phyloP scores from a whole-genome alignment of 768 basidiomycete genomes.

The Amanita rubescens region DNA sequence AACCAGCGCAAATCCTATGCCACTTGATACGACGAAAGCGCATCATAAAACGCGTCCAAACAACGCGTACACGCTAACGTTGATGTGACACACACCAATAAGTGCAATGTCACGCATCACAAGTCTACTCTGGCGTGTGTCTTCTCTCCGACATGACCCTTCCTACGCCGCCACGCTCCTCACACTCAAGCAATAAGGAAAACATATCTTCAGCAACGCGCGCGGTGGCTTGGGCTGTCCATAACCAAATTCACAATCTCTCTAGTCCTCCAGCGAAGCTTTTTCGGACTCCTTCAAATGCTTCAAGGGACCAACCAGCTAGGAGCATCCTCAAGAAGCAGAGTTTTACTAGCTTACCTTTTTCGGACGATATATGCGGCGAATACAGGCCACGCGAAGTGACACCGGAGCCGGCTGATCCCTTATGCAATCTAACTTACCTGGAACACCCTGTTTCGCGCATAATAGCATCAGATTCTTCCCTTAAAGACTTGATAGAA shows the following conservation, averaged over 20 bases:
- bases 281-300: slow-evolving; percentile 20
- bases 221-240: slow-evolving; percentile 44
- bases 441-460: slow-evolving; percentile 56
- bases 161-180: slow-evolving; percentile 54
- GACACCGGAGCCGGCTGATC: slow-evolving; percentile 73
- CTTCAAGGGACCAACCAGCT: slow-evolving; percentile 20
- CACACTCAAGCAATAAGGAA: slow-evolving; percentile 40
- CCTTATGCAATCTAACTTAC: slow-evolving; percentile 55
- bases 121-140: neutral
- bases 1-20: slow-evolving; percentile 1
- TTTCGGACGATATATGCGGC: slow-evolving; percentile 19
- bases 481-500: slow-evolving; percentile 56
- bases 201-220: slow-evolving; percentile 30
- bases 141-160: slow-evolving; percentile 31
- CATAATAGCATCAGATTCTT: slow-evolving; percentile 43
- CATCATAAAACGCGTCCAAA: neutral
- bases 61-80: slow-evolving; percentile 1
- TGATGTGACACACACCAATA: neutral
- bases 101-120: slow-evolving; percentile 4
- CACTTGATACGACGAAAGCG: too few species aligned
- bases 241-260: slow-evolving; percentile 40
- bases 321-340: slow-evolving; percentile 46
- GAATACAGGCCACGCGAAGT: slow-evolving; percentile 45
- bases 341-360: slow-evolving; percentile 25
- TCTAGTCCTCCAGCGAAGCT: slow-evolving; percentile 19